Evolutionary conservation across 2,329 filamentous ascomycete genomes (phyloP), one percentile per base, ranked within the genome.

Genomic region (Ophiostoma novo-ulmi): DNA sequence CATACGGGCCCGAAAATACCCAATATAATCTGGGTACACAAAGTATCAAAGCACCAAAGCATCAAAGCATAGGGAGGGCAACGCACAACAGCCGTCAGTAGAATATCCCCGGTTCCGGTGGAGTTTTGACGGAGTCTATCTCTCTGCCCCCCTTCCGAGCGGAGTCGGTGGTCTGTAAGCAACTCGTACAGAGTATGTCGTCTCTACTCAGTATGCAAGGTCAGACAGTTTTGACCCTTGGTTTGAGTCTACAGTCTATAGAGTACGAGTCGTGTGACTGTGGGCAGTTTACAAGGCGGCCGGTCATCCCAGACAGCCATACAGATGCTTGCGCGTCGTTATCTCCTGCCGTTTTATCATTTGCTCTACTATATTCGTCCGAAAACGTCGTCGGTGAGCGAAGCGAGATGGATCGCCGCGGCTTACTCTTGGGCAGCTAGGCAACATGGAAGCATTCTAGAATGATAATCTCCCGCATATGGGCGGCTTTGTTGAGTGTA

Each of bases 1-100:
- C 52, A 58, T 58, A 58, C 52, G 52, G 52, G 26, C 52, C 52
- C 52, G 52, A 26, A 58, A 58, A 58, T 58, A 58, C 11, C n/a
- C 52, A 58, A 22, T 8, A n/a, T 48, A 20, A 48, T 20, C n/a
- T 48, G 44, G 44, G 44, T 7, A n/a, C 44, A n/a, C 5, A 48
- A 20, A 20, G 17, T 14, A 48, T 4, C 6, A 6, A 17, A 48
- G 44, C 44, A 48, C 14, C 31, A 31, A 31, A 31, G 31, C 31
- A 31, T 31, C 31, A 31, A 31, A 31, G 31, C 31, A 31, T 17
- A 48, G 44, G 44, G 48, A 22, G 22, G 13, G 22, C n/a, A 58
- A 44, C 31, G 14, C 39, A 44, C 3, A 22, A 7, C 48, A 55
- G 20, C 52, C 52, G 52, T 11, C 31, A 26, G 26, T 58, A 26